Base-by-base conservation (phyloP, 2,329 filamentous ascomycete species). In the Botryotinia globosa region DNA sequence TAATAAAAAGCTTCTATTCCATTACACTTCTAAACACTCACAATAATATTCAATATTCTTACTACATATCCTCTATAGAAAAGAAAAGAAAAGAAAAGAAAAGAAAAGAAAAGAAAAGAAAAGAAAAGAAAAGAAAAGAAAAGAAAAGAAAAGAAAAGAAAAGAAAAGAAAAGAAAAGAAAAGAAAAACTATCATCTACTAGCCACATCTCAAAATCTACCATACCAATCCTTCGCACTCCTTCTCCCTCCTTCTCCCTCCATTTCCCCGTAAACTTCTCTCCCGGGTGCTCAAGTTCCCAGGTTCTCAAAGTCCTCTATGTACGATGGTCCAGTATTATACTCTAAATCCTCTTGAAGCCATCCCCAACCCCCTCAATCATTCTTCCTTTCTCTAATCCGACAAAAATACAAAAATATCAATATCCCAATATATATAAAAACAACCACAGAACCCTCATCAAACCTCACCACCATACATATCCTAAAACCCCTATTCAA, bases 181-280 rank as follows among this genome's bases (percentile, higher is more conserved):
- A 75, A n/a, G 18, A 37, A 20, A 73, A 76, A 0, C 65, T 12
- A 51, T n/a, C 4, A 14, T 51, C 45, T 39, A 39, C 37, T 39
- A 39, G 37, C 1, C 1, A 51, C 45, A 25, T 25, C 84, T 1
- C 75, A 62, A 0, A 83, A 84, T 20, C 81, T 78, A 68, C 84
- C 82, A 61, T 78, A 68, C 84, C 82, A 61, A 85, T 80, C 82
- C 83, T 84, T 85, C 82, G 1, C 0, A 81, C 82, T 8, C 84
- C 83, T 9, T 77, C 72, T 0, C 74, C 73, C 82, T 8, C 84
- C 83, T 9, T 77, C 72, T 0, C 74, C 73, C 73, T 85, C 85
- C 74, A 84, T 82, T 76, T 81, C 81, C 82, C 83, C 22, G 76
- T 72, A 5, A 85, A 82, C 32, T 79, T 64, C 18, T 82, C 8